Base-by-base conservation (phyloP, 2,329 filamentous ascomycete genomes). In the Colletotrichum somersetense region DNA sequence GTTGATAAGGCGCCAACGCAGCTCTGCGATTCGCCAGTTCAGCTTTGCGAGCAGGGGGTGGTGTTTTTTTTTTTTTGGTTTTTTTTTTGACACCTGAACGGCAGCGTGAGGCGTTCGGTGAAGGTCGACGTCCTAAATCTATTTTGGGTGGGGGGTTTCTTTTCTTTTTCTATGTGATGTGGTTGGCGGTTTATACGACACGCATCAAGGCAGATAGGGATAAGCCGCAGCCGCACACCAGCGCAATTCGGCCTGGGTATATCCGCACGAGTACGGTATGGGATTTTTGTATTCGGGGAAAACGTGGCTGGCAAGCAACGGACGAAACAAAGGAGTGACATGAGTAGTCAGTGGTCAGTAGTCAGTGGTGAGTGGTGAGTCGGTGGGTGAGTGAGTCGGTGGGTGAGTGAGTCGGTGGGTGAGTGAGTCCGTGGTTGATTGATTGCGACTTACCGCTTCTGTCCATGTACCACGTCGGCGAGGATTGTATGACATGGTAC, bases 281-380 rank as follows among this genome's bases (percentile, higher is more conserved):
- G 55, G n/a, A 16, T 18, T n/a, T n/a, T 56, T 18, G 44, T 26
- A 23, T 20, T 33, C 11, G 38, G 58, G 42, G 40, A 61, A 11
- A 61, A 46, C 58, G 40, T 48, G 40, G 57, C 57, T 61, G 40
- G 35, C 30, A 16, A 30, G 57, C 40, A 61, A 46, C 46, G 18
- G 12, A 58, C 52, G 30, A 35, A 53, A n/a, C 44, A 20, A 46
- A 46, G 44, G 44, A 46, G 2, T 18, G 5, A 26, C n/a, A 11
- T 7, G 48, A 7, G 23, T 23, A 5, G 16, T 7, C 1, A 4
- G 16, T 42, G 14, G 14, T 40, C 10, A 11, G 35, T 38, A 11
- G 38, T 26, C 26, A 26, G 26, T 42, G 14, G 14, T 40, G 1
- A 11, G 35, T 38, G 5, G 38, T 48, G 8, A n/a, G 4, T 30